Base-by-base conservation (phyloP, 2,329 filamentous ascomycete species). In the Amylocarpus encephaloides region DNA sequence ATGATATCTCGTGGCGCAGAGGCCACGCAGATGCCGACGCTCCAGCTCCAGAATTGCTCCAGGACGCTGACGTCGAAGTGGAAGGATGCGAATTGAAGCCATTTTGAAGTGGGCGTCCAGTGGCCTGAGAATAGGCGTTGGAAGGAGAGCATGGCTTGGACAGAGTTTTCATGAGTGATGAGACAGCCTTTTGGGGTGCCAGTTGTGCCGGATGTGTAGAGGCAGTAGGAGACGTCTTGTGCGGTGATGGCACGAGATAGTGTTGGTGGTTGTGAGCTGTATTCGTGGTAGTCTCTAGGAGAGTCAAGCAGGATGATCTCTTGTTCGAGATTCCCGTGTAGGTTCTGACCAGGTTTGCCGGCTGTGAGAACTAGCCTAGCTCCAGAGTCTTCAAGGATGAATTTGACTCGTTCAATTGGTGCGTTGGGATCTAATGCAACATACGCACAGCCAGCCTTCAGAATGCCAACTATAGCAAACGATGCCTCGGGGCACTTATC, bases 21-120 rank as follows among this genome's bases (percentile, higher is more conserved):
- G 1, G 92, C 85, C 0, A 96, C 78, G 3, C 86, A 84, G 22
- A 96, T 90, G 1, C 90, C 90, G 1, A 93, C 86, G 26, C 85
- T 89, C 91, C 91, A 96, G 51, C 85, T 93, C 89, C 89, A 96
- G 66, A 92, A 96, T 62, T 95, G 91, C 64, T 96, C 91, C 0
- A 96, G 75, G 0, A 96, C 86, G 1, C 88, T 93, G 3, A 96
- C 91, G 61, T 96, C 92, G 54, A 96, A 96, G 66, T 95, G 92
- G 50, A 95, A 88, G 0, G 89, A 91, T 1, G 92, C 92, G 63
- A 96, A 96, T 63, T 96, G 92, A 1, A 96, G 73, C 85, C 89
- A 96, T 51, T 86, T 80, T 0, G 90, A 94, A 0, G 77, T 64
- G 0, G 73, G 61, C 36, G 85, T 76, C 87, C 89, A 95, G 60